Evolutionary conservation across 371 early-diverging fungal genomes (phyloP).

Genomic region (Rhizomucor miehei): DNA sequence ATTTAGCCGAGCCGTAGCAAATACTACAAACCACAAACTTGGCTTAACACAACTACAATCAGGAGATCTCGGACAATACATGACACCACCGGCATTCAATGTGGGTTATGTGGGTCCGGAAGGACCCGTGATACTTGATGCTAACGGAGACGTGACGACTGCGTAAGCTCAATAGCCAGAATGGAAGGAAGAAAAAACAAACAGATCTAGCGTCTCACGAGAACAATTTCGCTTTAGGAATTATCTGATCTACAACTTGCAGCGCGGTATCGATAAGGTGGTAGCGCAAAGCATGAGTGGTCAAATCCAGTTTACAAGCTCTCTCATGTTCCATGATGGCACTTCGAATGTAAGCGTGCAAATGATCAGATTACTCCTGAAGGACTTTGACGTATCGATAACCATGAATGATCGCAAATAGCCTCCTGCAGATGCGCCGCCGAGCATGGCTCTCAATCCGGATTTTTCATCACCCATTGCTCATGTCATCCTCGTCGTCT

Average conservation of each 20-base stretch:
- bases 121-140: slow-evolving; percentile 55
- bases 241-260: slow-evolving; percentile 54
- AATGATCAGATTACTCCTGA: not conserved
- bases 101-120: slow-evolving; percentile 58
- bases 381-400: not conserved
- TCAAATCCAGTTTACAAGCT: slow-evolving; percentile 32
- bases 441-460: slow-evolving; percentile 50
- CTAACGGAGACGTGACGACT: slow-evolving; percentile 51
- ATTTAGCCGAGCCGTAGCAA: slow-evolving; percentile 31
- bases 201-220: too few species aligned
- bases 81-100: slow-evolving; percentile 50
- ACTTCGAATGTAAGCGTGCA: slow-evolving; percentile 26
- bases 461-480: slow-evolving; percentile 39
- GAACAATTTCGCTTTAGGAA: slow-evolving; percentile 31
- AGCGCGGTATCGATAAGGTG: slow-evolving; percentile 30
- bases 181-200: too few species aligned
- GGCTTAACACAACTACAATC: slow-evolving; percentile 33
- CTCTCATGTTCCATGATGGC: slow-evolving; percentile 56
- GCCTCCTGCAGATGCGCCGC: slow-evolving; percentile 54
- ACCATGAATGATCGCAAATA: slow-evolving; percentile 11
- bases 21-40: slow-evolving; percentile 34
- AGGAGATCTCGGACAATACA: slow-evolving; percentile 37
- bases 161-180: too few species aligned
- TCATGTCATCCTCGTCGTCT: slow-evolving; percentile 40
- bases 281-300: slow-evolving; percentile 52